Base-by-base conservation (phyloP, 2,329 filamentous ascomycete genomes). In the Neocucurbitaria cava region DNA sequence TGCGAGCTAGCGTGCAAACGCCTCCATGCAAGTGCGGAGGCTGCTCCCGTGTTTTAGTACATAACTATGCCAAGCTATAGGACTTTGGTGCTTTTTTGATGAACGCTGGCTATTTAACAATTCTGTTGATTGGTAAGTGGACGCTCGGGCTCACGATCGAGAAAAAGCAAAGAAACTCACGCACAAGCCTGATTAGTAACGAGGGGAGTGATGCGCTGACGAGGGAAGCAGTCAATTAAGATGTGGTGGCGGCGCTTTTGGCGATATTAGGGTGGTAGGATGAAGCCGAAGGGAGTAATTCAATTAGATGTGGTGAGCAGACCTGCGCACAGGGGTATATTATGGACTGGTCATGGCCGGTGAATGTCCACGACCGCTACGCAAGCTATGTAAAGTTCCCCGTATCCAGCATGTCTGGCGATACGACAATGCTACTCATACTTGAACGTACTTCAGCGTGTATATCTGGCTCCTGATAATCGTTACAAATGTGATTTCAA, bases 11-110 rank as follows among this genome's bases (percentile, higher is more conserved):
- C 26, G 41, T 4, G 38, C 5, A 15, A 38, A n/a, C 28, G 41
- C 41, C 35, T 31, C 13, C 26, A 41, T 49, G 46, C 46, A 49
- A 23, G 36, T 20, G 46, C 46, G 46, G 46, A 49, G 41, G 38
- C 36, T 24, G n/a, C 7, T 38, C 42, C 46, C 46, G 46, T 38
- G 26, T 33, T 49, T 49, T 49, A 49, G 46, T 33, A n/a, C n/a
- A n/a, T n/a, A n/a, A n/a, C n/a, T n/a, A 6, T 26, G 26, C 46
- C 46, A 31, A 33, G 46, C 18, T 21, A 20, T 10, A 41, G 17
- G 33, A 41, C 20, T 24, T 3, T 3, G 9, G 20, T 39, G 6
- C 3, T 5, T n/a, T 20, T 26, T 7, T 23, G 11, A 35, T 20
- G 13, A 21, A 13, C n/a, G 30, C 7, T 10, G 23, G 21, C n/a